These are phyloP conservation scores for Penicillium herquei DNA, from an alignment of 495 filamentous ascomycete genomes.

Conservation along the genomic window DNA sequence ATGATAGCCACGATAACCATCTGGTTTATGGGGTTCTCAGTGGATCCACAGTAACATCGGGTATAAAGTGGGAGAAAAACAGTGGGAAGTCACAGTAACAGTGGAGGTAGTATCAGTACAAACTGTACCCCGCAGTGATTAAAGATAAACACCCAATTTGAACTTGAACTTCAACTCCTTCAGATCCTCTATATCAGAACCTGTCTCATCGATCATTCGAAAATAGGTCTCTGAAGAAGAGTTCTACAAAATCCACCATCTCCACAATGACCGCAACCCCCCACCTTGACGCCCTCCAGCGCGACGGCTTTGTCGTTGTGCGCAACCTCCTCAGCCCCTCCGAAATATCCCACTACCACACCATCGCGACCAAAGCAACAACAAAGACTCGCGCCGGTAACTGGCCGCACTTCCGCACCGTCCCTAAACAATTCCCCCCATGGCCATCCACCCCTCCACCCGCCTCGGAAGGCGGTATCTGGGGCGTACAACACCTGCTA, in stretches of 20 bases:
- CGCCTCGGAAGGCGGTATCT: slow-evolving; percentile 62
- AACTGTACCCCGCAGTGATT: slow-evolving; percentile 31
- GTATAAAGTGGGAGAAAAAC: not conserved
- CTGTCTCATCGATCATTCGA: too few relatives aligned
- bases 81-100: slow-evolving; percentile 16
- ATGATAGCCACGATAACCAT: not conserved
- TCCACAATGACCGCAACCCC: slow-evolving; percentile 24
- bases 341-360: slow-evolving; percentile 53
- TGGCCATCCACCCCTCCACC: slow-evolving; percentile 57
- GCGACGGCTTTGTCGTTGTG: slow-evolving; percentile 49
- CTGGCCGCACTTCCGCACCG: slow-evolving; percentile 78
- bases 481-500: slow-evolving; percentile 82
- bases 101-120: slow-evolving; percentile 6
- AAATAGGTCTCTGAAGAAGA: too few relatives aligned
- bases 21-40: not conserved
- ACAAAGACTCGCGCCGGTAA: slow-evolving; percentile 55
- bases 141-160: slow-evolving; percentile 44
- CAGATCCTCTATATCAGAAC: not conserved
- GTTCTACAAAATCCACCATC: not conserved
- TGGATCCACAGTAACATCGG: slow-evolving; percentile 25
- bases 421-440: slow-evolving; percentile 84
- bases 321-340: slow-evolving; percentile 46
- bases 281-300: slow-evolving; percentile 43
- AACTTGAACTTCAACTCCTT: not conserved
- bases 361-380: slow-evolving; percentile 52